Conservation (phyloP, 495 filamentous ascomycete species). For the Aspergillus nidulans region DNA sequence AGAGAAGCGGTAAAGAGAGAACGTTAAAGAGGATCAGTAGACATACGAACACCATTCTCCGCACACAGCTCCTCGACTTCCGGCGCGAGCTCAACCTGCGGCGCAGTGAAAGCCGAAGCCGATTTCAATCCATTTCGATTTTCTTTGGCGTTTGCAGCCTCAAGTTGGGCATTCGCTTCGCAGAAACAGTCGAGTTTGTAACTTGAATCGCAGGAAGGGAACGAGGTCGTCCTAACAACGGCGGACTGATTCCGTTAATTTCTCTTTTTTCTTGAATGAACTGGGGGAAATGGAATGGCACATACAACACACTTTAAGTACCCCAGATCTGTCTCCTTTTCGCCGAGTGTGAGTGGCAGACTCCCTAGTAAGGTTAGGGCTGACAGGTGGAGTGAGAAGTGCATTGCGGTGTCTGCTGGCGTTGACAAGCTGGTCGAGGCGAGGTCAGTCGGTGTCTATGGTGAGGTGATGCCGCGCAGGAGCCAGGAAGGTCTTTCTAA, state of each 20-base stretch:
- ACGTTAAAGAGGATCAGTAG: not conserved
- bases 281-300: not conserved
- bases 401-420: not conserved
- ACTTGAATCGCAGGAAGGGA: constrained; percentile 8
- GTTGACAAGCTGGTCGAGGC: not conserved
- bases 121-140: no score
- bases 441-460: not conserved
- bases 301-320: constrained; percentile 14
- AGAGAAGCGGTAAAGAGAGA: not conserved
- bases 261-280: not conserved
- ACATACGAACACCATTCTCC: constrained; percentile 14
- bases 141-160: no score
- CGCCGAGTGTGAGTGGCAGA: not conserved
- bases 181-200: constrained; percentile 17
- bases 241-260: constrained; percentile 8
- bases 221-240: constrained; percentile 1
- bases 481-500: no score
- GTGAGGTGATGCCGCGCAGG: no score
- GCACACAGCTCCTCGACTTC: constrained; percentile 2
- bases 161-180: not conserved
- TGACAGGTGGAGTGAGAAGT: constrained; percentile 6
- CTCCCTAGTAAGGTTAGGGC: constrained; percentile 10
- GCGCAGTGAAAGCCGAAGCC: not conserved
- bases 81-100: not conserved
- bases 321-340: not conserved